Evolutionary conservation across 768 basidiomycete genomes (phyloP).

Genomic region (Phaeotremella fagi): DNA sequence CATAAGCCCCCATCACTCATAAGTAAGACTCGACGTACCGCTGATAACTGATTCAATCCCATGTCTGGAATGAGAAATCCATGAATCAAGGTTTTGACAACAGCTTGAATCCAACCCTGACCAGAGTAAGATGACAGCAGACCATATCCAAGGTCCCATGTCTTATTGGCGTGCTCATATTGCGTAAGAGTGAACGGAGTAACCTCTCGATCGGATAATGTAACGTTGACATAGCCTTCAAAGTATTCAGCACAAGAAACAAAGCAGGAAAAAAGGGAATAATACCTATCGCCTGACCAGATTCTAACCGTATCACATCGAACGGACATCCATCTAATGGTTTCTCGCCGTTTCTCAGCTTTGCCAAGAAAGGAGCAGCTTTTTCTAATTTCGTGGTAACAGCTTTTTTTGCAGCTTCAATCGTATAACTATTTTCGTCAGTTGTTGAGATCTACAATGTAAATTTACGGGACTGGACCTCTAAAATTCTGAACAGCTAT

Average conservation of each 20-base stretch:
- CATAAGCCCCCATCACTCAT: background rate
- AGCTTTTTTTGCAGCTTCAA: background rate
- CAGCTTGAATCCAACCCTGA: background rate
- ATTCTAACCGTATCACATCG: background rate
- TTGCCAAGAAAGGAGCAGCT: background rate
- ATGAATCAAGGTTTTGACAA: constrained; percentile 2
- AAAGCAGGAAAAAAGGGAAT: too few species aligned
- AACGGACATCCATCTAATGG: background rate
- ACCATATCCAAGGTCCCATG: constrained; percentile 8
- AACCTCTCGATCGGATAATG: too few species aligned
- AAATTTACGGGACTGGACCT: background rate
- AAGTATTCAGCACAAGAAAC: too few species aligned
- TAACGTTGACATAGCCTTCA: too few species aligned
- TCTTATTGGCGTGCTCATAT: constrained; percentile 4
- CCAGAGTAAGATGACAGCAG: background rate
- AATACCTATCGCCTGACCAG: background rate
- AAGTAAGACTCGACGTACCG: too few species aligned
- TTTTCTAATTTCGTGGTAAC: background rate
- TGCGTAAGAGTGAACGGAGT: too few species aligned
- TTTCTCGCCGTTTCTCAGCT: background rate
- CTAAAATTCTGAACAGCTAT: background rate
- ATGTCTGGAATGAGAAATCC: constrained; percentile 3
- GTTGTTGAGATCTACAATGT: too few species aligned
- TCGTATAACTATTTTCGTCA: too few species aligned
- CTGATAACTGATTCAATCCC: constrained; percentile 1